Evolutionary conservation across 768 basidiomycete species (phyloP), one percentile per base, ranked within the genome.

Genomic region (Leccinum disarticulatum): DNA sequence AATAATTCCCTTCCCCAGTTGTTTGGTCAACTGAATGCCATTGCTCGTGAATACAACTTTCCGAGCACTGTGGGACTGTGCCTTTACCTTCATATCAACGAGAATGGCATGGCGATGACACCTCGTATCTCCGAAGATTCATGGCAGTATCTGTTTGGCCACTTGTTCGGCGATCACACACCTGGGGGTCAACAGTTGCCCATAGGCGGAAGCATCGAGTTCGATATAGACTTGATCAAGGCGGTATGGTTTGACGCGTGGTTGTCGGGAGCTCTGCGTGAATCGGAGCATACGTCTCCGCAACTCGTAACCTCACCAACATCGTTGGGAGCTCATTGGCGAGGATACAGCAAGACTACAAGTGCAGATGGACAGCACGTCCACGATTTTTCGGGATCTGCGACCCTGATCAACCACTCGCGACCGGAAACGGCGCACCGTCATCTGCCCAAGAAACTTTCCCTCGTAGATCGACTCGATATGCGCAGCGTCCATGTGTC

Each of bases 241-340:
- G 93, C 93, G 17, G 81, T 84, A 30, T 95, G 93, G 93, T 90
- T 86, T 65, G 76, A 84, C 17, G 75, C 84, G 0, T 96, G 91
- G 90, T 60, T 86, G 22, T 77, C 81, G 1, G 77, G 90, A 58
- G 84, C 51, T 72, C 78, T 36, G 73, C 81, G n/a, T 70, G 81
- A 56, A 73, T 76, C 19, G 63, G 74, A 55, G 67, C 80, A 61
- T 77, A 82, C 41, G 62, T 66, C 75, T 38, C 70, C 77, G 28
- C 70, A 77, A 36, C 74, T 77, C 31, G 73, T 73, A 7, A 68
- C 72, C 46, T 69, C 80, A 28, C 69, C 79, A 48, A 59, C 73
- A 54, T 74, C 81, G 33, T 80, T 80, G 7, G 55, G 17, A 2
- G 55, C 81, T 22, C 76, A 76, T 15, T 79, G 76, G 70, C 79